Percentiles rank a stretch among this genome's conserved stretches.
phyloP scores from a whole-genome alignment of 2,329 filamentous ascomycete species.

The Aureobasidium uvarum region DNA sequence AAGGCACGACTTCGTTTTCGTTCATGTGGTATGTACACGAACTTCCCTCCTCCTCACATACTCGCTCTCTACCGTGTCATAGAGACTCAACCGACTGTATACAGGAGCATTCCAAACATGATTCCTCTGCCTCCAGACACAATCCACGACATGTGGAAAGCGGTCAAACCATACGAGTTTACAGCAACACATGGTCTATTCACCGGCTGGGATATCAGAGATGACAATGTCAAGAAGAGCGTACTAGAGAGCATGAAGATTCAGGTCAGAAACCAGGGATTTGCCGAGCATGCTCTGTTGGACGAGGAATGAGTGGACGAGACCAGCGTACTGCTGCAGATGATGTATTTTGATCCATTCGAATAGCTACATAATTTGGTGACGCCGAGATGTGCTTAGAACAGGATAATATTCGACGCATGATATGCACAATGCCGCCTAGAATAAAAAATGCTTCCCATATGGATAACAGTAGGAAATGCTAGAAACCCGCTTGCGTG shows the following conservation, averaged over 20 bases:
- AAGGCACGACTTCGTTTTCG: slow-evolving; percentile 55
- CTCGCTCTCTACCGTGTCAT: too few species aligned
- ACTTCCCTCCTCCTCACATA: too few species aligned
- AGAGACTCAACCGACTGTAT: too few species aligned
- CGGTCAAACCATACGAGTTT: slow-evolving; percentile 62
- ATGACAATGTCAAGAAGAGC: slow-evolving; percentile 57
- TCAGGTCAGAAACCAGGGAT: slow-evolving; percentile 51
- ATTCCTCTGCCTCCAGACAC: slow-evolving; percentile 67
- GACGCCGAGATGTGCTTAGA: not conserved
- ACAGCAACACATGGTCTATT: slow-evolving; percentile 67
- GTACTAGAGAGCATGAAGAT: slow-evolving; percentile 76
- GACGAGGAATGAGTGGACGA: slow-evolving; percentile 28
- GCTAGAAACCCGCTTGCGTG: not conserved
- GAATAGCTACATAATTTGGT: slow-evolving; percentile 3
- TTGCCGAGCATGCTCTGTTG: slow-evolving; percentile 32
- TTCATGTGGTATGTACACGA: slow-evolving; percentile 58
- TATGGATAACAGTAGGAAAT: not conserved
- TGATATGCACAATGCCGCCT: slow-evolving; percentile 1
- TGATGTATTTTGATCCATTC: not conserved
- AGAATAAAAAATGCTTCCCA: not conserved
- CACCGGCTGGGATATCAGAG: slow-evolving; percentile 59
- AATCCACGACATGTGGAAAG: slow-evolving; percentile 67
- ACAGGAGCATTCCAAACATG: slow-evolving; percentile 67
- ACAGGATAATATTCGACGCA: not conserved
- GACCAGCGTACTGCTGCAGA: not conserved